A percentile compares a stretch with the other conserved stretches of the same genome.
These are phyloP conservation scores for Hydnomerulius pinastri DNA, from an alignment of 768 basidiomycete species.

Conservation along the genomic window DNA sequence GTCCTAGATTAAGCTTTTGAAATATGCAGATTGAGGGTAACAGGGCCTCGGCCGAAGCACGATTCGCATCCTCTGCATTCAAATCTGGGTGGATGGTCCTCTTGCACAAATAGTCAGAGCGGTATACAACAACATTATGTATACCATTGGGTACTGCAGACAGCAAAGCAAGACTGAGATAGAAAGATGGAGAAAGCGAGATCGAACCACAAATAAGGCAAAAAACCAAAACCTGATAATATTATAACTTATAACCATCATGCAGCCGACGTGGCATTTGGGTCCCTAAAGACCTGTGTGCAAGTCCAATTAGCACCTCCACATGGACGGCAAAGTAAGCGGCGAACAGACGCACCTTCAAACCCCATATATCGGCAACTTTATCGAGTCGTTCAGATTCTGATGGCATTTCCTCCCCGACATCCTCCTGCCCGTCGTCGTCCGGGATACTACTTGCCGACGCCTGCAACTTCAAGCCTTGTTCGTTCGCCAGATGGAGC, in stretches of 20 bases:
- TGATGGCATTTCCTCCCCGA: slow-evolving; percentile 32
- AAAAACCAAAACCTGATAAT: slow-evolving; percentile 12
- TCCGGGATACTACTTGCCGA: slow-evolving; percentile 38
- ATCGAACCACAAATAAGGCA: slow-evolving; percentile 10
- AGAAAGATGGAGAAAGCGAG: slow-evolving; percentile 11
- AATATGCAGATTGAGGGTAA: too few relatives aligned
- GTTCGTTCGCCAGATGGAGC: slow-evolving; percentile 94
- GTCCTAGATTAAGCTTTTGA: not conserved
- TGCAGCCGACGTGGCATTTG: slow-evolving; percentile 31
- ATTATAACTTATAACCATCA: slow-evolving; percentile 28
- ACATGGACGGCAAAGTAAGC: not conserved
- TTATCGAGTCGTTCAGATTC: slow-evolving; percentile 43
- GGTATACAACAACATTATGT: too few relatives aligned
- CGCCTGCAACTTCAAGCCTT: slow-evolving; percentile 82
- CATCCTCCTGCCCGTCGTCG: slow-evolving; percentile 37
- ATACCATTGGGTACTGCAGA: not conserved
- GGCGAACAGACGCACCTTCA: slow-evolving; percentile 55
- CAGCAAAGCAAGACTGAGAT: slow-evolving; percentile 7
- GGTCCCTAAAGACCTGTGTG: slow-evolving; percentile 49
- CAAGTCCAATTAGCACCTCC: not conserved
- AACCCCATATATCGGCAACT: slow-evolving; percentile 74
- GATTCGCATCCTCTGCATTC: too few relatives aligned
- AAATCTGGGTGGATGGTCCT: too few relatives aligned
- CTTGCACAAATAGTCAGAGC: too few relatives aligned
- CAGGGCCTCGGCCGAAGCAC: too few relatives aligned